Conservation (phyloP, 2,329 filamentous ascomycete species). For the Pestalotiopsis fici region DNA sequence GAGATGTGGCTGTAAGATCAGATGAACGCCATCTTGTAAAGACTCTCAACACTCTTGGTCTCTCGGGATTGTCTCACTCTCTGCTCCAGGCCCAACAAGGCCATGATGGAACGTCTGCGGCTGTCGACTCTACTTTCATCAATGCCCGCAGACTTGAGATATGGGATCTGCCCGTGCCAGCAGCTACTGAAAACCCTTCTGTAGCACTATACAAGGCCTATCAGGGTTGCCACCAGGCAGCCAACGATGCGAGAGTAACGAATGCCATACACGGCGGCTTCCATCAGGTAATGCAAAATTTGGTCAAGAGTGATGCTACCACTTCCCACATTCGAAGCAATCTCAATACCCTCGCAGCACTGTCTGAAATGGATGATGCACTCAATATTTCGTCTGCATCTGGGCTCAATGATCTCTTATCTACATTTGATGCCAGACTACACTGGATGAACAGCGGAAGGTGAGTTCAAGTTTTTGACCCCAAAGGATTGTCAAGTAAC, state of each 20-base stretch:
- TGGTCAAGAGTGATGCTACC: constrained; percentile 51
- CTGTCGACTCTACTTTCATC: constrained; percentile 72
- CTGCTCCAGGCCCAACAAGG: constrained; percentile 70
- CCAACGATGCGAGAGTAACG: constrained; percentile 54
- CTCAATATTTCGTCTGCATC: constrained; percentile 60
- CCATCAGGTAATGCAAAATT: constrained; percentile 57
- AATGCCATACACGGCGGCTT: constrained; percentile 65
- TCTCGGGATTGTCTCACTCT: constrained; percentile 83
- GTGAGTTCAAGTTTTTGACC: constrained; percentile 46
- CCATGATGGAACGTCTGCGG: constrained; percentile 55
- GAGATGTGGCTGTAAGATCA: constrained; percentile 52
- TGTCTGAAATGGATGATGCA: constrained; percentile 82
- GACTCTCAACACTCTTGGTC: constrained; percentile 77
- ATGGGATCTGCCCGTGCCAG: constrained; percentile 85
- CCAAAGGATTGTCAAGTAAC: neutral
- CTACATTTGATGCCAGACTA: constrained; percentile 64
- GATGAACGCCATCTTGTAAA: constrained; percentile 73
- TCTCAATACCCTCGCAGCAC: constrained; percentile 65
- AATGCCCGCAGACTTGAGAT: constrained; percentile 83
- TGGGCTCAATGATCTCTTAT: constrained; percentile 63
- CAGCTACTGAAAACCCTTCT: constrained; percentile 60
- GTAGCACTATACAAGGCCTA: constrained; percentile 79
- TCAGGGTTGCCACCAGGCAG: constrained; percentile 72
- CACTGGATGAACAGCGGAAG: constrained; percentile 82
- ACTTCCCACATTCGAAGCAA: constrained; percentile 54